Evolutionary conservation across 768 basidiomycete species (phyloP), one percentile per base, ranked within the genome.

Genomic region (Exsudoporus frostii): DNA sequence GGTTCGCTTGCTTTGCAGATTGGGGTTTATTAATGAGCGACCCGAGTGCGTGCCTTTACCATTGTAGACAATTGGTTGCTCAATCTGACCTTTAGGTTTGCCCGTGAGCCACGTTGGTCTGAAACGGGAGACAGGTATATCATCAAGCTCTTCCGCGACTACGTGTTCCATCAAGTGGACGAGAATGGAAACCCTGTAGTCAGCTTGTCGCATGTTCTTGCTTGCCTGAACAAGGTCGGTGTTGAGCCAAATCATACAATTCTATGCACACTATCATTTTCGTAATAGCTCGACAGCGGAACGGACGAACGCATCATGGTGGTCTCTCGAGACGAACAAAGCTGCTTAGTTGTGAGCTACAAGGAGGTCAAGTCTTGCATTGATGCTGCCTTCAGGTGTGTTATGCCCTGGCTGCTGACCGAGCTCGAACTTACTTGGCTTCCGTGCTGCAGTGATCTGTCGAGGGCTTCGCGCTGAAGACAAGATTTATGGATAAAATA

Each of bases 11-110:
- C 74, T 98, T 55, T 86, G 86, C 69, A 99, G 98, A 73, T 87
- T 99, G 61, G 93, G 93, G 0, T 98, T 99, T 71, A 98, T 99
- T 74, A 98, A 98, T 68, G 97, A 99, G 66, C 80, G 97, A n/a
- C 96, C 97, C 3, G 97, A 98, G 93, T 98, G 66, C 50, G 90
- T 80, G 7, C 17, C 33, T 50, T 22, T 37, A 9, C 36, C 3
- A n/a, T 38, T 19, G 17, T 14, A 9, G 38, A 19, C 36, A 25
- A 30, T 9, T 6, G 29, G 32, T 49, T 50, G 33, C 46, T 57
- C 27, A 62, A 5, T 7, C n/a, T 42, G 50, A 32, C 3, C n/a
- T n/a, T 40, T 20, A 95, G 93, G 62, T 97, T 97, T 62, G 88
- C 94, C n/a, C 86, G 89, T 38, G 96, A 98, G 63, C 85, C 91